A percentile compares a stretch with the other conserved stretches of the same genome.
phyloP scores from a whole-genome alignment of 2,329 filamentous ascomycete genomes.

The Aureobasidium sp. region DNA sequence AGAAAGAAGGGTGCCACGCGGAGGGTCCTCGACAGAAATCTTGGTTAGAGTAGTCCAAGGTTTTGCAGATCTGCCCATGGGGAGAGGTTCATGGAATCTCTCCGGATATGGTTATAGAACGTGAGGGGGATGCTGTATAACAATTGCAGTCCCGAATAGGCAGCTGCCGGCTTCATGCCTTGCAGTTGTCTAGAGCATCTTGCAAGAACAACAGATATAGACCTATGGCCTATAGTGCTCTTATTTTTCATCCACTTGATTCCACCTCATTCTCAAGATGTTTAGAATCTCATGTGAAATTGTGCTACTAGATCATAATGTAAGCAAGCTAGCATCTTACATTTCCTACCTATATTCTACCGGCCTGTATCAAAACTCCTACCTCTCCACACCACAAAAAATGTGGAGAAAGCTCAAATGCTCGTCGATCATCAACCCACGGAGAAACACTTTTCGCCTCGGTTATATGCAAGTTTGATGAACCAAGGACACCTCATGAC shows the following conservation, averaged over 20 bases:
- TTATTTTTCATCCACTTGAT: no score
- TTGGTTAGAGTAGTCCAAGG: neutral
- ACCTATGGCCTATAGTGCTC: no score
- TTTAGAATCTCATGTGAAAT: no score
- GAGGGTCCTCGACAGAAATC: neutral
- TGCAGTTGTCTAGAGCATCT: neutral
- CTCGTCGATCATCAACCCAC: neutral
- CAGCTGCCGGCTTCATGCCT: neutral
- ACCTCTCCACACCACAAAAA: neutral
- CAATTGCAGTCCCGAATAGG: neutral
- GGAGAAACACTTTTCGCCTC: neutral
- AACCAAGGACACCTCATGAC: neutral
- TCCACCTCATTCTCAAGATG: no score
- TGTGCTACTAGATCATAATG: neutral
- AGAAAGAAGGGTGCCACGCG: neutral
- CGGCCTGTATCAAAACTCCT: neutral
- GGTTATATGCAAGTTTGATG: conserved; percentile 7
- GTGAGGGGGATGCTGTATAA: neutral
- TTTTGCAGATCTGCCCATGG: conserved; percentile 12
- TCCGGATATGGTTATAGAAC: neutral
- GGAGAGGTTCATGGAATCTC: neutral
- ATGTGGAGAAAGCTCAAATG: conserved; percentile 1
- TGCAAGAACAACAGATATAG: no score
- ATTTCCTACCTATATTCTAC: neutral
- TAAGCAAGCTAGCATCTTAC: neutral